Conservation (phyloP, 2,329 filamentous ascomycete genomes). For the Talaromyces sp. region DNA sequence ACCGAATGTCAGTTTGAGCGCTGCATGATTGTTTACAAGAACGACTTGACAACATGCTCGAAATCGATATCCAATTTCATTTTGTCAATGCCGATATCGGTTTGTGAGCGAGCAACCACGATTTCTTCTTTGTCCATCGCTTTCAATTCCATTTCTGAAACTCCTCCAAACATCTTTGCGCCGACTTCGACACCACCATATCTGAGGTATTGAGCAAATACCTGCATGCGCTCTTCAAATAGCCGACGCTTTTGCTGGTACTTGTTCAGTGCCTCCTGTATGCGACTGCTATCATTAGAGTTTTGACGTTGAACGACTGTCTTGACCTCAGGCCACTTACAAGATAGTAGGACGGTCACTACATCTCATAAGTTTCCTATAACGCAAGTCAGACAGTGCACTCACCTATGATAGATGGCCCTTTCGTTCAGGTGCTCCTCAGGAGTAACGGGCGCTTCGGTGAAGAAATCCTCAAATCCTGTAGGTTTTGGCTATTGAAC, state of each 20-base stretch:
- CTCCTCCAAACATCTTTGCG: slow-evolving; percentile 59
- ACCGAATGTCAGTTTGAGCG: no score
- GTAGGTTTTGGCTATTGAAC: slow-evolving; percentile 46
- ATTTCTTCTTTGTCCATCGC: slow-evolving; percentile 62
- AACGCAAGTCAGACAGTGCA: slow-evolving; percentile 18
- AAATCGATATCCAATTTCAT: slow-evolving; percentile 78
- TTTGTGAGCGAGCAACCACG: slow-evolving; percentile 57
- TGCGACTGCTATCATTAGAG: slow-evolving; percentile 55
- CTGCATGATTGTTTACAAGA: slow-evolving; percentile 56
- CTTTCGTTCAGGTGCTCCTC: slow-evolving; percentile 64
- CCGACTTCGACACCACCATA: slow-evolving; percentile 73
- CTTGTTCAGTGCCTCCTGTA: slow-evolving; percentile 79
- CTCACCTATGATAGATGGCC: slow-evolving; percentile 64
- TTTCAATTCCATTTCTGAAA: slow-evolving; percentile 60
- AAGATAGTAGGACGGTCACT: slow-evolving; percentile 49
- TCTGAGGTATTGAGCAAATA: slow-evolving; percentile 76
- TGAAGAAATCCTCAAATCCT: slow-evolving; percentile 76
- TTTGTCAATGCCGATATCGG: slow-evolving; percentile 49
- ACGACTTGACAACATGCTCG: slow-evolving; percentile 69
- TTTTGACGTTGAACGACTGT: no score
- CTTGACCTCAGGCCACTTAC: slow-evolving; percentile 41
- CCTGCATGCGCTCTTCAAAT: slow-evolving; percentile 54
- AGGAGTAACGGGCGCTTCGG: slow-evolving; percentile 73
- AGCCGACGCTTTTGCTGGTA: slow-evolving; percentile 75
- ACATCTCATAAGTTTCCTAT: slow-evolving; percentile 24